These are phyloP conservation scores for Talaromyces funiculosus DNA, from an alignment of 2,329 filamentous ascomycete genomes.

Conservation along the genomic window DNA sequence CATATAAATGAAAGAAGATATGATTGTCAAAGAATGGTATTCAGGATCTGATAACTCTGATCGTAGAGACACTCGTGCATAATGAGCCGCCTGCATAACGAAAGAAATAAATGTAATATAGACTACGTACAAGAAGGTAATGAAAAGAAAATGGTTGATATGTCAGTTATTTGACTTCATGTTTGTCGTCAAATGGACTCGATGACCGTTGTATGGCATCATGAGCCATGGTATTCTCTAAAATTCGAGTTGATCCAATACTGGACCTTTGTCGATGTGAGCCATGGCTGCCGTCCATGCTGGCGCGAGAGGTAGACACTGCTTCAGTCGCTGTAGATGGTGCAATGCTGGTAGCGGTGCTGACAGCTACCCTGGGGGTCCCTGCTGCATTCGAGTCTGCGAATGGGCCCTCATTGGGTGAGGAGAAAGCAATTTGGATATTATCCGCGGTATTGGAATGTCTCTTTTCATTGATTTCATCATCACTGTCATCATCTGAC, in stretches of 20 bases:
- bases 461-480: conserved; percentile 7
- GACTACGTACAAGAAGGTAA: conserved; percentile 8
- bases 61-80: not conserved
- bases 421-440: conserved; percentile 9
- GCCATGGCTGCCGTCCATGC: not conserved
- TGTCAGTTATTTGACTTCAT: conserved; percentile 14
- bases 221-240: conserved; percentile 16
- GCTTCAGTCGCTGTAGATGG: conserved; percentile 17
- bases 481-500: conserved; percentile 27
- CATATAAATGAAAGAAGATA: not conserved
- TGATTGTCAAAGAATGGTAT: not conserved
- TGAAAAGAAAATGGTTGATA: not conserved
- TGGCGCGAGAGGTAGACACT: conserved; percentile 10
- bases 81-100: conserved; percentile 3
- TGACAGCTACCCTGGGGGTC: not conserved
- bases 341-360: conserved; percentile 8
- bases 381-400: conserved; percentile 15
- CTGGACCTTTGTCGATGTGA: conserved; percentile 19
- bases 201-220: conserved; percentile 7
- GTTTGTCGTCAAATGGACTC: conserved; percentile 14
- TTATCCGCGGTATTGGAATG: conserved; percentile 20
- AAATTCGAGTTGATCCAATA: conserved; percentile 27
- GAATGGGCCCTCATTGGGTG: conserved; percentile 15
- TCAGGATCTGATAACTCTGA: not conserved
- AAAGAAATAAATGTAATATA: conserved; percentile 1